Base-by-base conservation (phyloP, 768 basidiomycete genomes). In the Psilocybe subaeruginosa region DNA sequence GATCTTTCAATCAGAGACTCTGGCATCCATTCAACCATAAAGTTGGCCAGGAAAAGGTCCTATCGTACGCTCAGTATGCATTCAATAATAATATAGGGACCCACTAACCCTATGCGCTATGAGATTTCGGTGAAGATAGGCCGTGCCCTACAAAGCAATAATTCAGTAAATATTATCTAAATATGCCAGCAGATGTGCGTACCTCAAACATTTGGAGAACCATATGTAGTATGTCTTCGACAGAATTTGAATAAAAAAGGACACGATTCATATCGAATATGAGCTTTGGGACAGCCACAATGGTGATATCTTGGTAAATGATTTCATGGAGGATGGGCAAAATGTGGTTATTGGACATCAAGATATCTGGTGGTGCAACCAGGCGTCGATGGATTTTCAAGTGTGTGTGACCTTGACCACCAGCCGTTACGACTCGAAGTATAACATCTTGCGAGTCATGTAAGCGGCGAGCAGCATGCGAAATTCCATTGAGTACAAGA, bases 11-110 rank as follows among this genome's bases (percentile, higher is more conserved):
- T 54, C 0, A 63, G 19, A 16, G 58, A 56, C 8, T 45, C 43
- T 7, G 64, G 61, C 4, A 52, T 17, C 61, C 61, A 65, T 48
- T 65, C 54, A 9, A 65, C 27, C 31, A 62, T 33, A 8, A 62
- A 51, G 17, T 62, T 62, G 8, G 14, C 23, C 4, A 62, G 29
- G 39, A 62, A 65, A 2, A 62, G 14, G 50, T 62, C 64, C 64
- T 62, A 54, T 19, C 4, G 1, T 37, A 35, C 4, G 8, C 19
- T 19, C 19, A 19, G n/a, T 30, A 19, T 17, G 8, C 4, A 12
- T 16, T 12, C 17, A 12, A 47, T 16, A 31, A 4, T n/a, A 5
- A 2, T 31, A 4, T 1, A 9, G 37, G 5, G 7, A n/a, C 7
- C 8, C 19, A 33, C 53, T 16, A 45, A 63, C 62, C 12, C 59